Evolutionary conservation across 1,284 basidiomycete genomes (phyloP), one percentile per base, ranked within the genome.

Genomic region (Flammula alnicola): DNA sequence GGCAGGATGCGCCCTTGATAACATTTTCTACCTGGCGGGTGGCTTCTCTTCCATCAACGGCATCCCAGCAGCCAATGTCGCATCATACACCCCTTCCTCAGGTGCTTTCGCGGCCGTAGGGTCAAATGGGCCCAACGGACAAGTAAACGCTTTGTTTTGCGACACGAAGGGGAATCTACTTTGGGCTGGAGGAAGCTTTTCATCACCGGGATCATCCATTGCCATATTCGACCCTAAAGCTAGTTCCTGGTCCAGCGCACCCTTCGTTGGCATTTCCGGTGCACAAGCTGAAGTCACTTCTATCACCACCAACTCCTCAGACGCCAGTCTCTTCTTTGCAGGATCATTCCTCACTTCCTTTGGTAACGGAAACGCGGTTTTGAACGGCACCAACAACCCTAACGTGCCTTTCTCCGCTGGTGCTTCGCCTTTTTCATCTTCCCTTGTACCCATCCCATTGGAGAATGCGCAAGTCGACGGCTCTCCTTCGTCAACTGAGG

Each of bases 161-260:
- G 94, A 98, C 69, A 60, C 77, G 9, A 72, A 76, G 39, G 78
- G 83, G 53, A 74, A 77, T 55, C 83, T 86, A 57, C 73, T 99
- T 37, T 96, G 95, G 88, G 87, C 81, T 16, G 93, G 94, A 22
- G 96, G 96, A 19, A 74, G 71, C 25, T 98, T 98, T 69, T 78
- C 80, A 3, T 83, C 83, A 6, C 85, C 84, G 6, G 78, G 77
- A 10, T 79, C 82, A 17, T 83, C 88, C 22, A 86, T 98, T 35
- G 93, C 91, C 11, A 70, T 90, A 22, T 98, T 89, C 87, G 84
- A 90, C 60, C 66, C 77, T 33, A 75, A 80, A 35, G 74, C 82
- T 4, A 70, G 70, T 17, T 77, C 81, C 4, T 96, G 93, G 93
- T 78, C 82, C 5, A 72, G 84, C 10, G 78, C 93, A 14, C 86